Percentiles rank a stretch among this genome's conserved stretches.
phyloP scores from a whole-genome alignment of 768 basidiomycete species.

The Hysterangium stoloniferum region DNA sequence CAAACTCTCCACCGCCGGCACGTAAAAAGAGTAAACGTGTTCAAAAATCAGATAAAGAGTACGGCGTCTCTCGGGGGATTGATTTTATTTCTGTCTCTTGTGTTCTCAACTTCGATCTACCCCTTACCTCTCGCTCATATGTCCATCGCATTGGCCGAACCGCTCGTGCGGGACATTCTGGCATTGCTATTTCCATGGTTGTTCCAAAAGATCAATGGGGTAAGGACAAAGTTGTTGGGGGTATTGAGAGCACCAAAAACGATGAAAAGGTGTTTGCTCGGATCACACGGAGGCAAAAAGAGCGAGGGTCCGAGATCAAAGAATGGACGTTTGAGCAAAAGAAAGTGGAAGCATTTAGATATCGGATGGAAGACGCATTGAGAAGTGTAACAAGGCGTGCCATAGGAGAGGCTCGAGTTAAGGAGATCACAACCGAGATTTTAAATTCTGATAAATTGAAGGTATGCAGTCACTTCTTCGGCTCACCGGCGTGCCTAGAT shows the following conservation, averaged over 20 bases:
- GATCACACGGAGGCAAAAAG: slow-evolving; percentile 71
- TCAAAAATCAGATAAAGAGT: slow-evolving; percentile 61
- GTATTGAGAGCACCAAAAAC: slow-evolving; percentile 56
- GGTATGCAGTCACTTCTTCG: slow-evolving; percentile 35
- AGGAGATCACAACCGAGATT: slow-evolving; percentile 89
- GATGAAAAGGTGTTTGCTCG: slow-evolving; percentile 74
- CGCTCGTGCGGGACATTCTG: slow-evolving; percentile 89
- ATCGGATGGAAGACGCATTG: slow-evolving; percentile 95
- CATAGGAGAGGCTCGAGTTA: slow-evolving; percentile 85
- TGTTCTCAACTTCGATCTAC: slow-evolving; percentile 98
- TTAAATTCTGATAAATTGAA: slow-evolving; percentile 95
- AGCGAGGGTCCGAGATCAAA: slow-evolving; percentile 50
- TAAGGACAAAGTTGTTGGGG: slow-evolving; percentile 65
- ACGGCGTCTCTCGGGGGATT: slow-evolving; percentile 90
- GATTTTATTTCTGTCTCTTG: slow-evolving; percentile 97
- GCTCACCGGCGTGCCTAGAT: background rate
- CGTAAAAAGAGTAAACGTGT: slow-evolving; percentile 42
- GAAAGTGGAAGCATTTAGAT: slow-evolving; percentile 95
- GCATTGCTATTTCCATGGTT: slow-evolving; percentile 86
- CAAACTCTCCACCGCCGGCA: slow-evolving; percentile 30
- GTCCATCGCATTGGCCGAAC: slow-evolving; percentile 96
- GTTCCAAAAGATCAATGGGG: slow-evolving; percentile 64
- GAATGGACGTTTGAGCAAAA: slow-evolving; percentile 94
- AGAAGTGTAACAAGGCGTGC: slow-evolving; percentile 79
- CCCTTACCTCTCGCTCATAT: slow-evolving; percentile 77